Evolutionary conservation across 257 asterid species (phyloP), one percentile per base, ranked within the genome.

Genomic region (Fraxinus pennsylvanica): DNA sequence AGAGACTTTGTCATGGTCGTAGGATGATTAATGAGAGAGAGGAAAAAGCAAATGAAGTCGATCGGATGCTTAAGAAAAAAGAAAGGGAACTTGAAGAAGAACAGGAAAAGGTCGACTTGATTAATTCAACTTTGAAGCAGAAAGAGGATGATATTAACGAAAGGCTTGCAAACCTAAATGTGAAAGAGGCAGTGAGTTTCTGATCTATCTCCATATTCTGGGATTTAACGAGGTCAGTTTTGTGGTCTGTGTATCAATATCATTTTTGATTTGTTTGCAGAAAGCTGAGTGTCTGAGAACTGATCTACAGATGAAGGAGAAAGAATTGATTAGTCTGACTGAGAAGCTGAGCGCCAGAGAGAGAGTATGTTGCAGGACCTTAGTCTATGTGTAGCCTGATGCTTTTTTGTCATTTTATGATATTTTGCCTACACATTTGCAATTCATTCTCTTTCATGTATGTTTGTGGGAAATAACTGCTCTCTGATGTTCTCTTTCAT

Each of bases 271-370:
- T 72, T 78, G 52, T 73, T 81, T 84, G 86, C 94, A 94, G 98
- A 81, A 90, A 85, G 89, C 88, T 80, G 91, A 88, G 79, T 85
- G 84, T 73, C 61, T 81, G 9, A 83, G 86, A 82, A 84, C 45
- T 76, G 79, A 79, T 68, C 65, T 92, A 73, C 92, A 88, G 92
- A 84, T 29, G 79, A 89, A 89, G 84, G 97, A 89, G 78, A 86
- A 82, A 74, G 91, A 90, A 76, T 78, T 94, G 65, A 78, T 3
- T 75, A 67, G 77, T 38, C 86, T 90, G 85, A 79, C 90, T 2
- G 97, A 91, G 82, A 90, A 85, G 85, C 87, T 94, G 82, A 88
- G 79, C 43, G 68, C 92, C 57, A 88, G 87, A 90, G 98, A 94
- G 87, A 86, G 84, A 68, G 97, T 92, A 83, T 84, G 96, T 87